These are phyloP conservation scores for Lachnellula hyalina DNA, from an alignment of 2,329 filamentous ascomycete genomes.

Conservation along the genomic window DNA sequence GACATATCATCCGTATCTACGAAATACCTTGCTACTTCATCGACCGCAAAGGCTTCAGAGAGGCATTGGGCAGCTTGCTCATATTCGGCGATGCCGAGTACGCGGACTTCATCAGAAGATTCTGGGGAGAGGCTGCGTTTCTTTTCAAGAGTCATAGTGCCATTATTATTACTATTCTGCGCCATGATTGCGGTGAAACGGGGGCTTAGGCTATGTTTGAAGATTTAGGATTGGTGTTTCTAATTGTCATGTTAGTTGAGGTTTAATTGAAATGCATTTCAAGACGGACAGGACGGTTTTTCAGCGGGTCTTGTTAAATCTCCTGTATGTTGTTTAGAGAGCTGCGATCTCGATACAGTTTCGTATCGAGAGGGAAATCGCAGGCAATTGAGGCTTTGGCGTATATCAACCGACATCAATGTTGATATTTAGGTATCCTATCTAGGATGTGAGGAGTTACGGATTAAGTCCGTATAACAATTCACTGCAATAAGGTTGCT, in stretches of 20 bases:
- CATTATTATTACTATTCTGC: constrained; percentile 35
- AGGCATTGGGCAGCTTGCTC: constrained; percentile 66
- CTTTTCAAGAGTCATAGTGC: constrained; percentile 25
- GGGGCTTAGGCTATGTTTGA: neutral
- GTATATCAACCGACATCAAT: constrained; percentile 57
- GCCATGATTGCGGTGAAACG: constrained; percentile 27
- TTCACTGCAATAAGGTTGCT: neutral
- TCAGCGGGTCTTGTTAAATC: constrained; percentile 35
- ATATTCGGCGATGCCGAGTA: constrained; percentile 61
- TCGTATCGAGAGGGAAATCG: constrained; percentile 51
- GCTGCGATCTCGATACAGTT: constrained; percentile 51
- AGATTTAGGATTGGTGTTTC: constrained; percentile 13
- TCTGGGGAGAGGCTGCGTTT: constrained; percentile 25
- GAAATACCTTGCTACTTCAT: constrained; percentile 70
- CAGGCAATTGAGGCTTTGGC: constrained; percentile 47
- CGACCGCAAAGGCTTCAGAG: constrained; percentile 70
- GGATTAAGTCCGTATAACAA: constrained; percentile 12
- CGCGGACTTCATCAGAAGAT: constrained; percentile 52
- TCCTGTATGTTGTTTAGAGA: constrained; percentile 51
- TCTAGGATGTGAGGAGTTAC: constrained; percentile 4
- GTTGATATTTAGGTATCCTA: constrained; percentile 20
- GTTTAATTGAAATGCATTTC: neutral
- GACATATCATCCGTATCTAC: constrained; percentile 65
- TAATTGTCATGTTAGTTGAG: constrained; percentile 9
- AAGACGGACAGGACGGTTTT: constrained; percentile 27